A percentile compares a stretch with the other conserved stretches of the same genome.
These are phyloP conservation scores for Solanum medicagineum DNA, from an alignment of 257 asterid species.

Conservation along the genomic window DNA sequence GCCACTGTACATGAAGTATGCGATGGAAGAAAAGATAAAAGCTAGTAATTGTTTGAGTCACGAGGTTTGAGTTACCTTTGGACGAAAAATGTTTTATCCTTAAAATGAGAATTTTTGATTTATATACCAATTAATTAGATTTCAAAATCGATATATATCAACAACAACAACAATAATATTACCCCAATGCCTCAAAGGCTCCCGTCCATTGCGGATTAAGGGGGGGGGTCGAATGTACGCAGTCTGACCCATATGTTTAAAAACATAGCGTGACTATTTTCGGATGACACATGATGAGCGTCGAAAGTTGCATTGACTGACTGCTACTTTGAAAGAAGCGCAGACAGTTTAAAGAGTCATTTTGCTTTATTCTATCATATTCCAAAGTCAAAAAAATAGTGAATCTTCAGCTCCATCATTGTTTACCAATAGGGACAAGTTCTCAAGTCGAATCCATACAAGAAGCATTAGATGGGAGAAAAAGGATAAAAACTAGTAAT, in stretches of 20 bases:
- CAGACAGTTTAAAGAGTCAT: too few species aligned
- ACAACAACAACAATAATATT: too few species aligned
- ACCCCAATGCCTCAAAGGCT: too few species aligned
- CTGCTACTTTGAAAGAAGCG: too few species aligned
- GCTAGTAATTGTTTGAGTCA: background rate
- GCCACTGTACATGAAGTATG: background rate
- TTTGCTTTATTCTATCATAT: too few species aligned
- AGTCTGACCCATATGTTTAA: too few species aligned
- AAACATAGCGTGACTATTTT: too few species aligned
- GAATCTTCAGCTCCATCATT: background rate
- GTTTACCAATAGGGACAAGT: background rate
- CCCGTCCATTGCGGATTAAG: accelerated
- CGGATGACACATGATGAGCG: too few species aligned
- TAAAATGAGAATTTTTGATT: background rate
- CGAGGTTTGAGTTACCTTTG: background rate
- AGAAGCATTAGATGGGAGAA: background rate
- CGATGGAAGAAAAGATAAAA: background rate
- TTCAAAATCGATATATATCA: background rate
- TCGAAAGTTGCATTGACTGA: too few species aligned
- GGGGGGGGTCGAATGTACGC: too few species aligned
- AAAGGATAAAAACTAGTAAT: background rate
- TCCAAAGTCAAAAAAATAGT: too few species aligned
- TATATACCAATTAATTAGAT: background rate
- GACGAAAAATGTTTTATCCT: accelerated
- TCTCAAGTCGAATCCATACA: background rate